Evolutionary conservation across 805 yeast species (phyloP).

Genomic region (Starmera amethionina): DNA sequence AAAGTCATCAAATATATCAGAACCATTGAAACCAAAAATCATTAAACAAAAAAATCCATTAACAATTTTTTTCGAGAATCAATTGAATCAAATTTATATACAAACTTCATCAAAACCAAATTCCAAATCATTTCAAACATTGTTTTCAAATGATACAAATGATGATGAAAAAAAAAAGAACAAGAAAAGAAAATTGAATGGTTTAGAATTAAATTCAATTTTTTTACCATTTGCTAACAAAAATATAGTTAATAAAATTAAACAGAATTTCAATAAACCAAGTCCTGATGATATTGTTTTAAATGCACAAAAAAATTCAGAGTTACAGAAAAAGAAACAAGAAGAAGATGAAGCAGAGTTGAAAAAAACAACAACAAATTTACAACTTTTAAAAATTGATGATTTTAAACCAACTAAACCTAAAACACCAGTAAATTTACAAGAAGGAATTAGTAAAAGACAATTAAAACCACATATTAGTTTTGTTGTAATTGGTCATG

Average conservation of each 20-base stretch:
- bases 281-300: slow-evolving; percentile 76
- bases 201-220: slow-evolving; percentile 19
- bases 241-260: slow-evolving; percentile 27
- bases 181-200: slow-evolving; percentile 15
- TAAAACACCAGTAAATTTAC: slow-evolving; percentile 18
- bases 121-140: background rate
- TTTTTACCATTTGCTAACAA: slow-evolving; percentile 28
- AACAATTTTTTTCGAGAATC: no score
- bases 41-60: no score
- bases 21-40: no score
- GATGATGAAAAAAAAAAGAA: background rate
- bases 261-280: slow-evolving; percentile 49
- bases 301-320: slow-evolving; percentile 44
- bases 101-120: background rate
- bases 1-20: no score
- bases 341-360: slow-evolving; percentile 11
- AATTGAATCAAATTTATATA: no score
- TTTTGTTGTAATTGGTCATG: slow-evolving; percentile 99
- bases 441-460: slow-evolving; percentile 38
- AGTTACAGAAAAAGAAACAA: slow-evolving; percentile 19
- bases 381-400: slow-evolving; percentile 4
- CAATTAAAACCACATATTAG: slow-evolving; percentile 90
- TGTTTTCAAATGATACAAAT: background rate
- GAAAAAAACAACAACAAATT: slow-evolving; percentile 10
- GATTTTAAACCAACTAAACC: slow-evolving; percentile 7